phyloP scores from a whole-genome alignment of 495 filamentous ascomycete genomes.

The Hypoxylon cercidicola region DNA sequence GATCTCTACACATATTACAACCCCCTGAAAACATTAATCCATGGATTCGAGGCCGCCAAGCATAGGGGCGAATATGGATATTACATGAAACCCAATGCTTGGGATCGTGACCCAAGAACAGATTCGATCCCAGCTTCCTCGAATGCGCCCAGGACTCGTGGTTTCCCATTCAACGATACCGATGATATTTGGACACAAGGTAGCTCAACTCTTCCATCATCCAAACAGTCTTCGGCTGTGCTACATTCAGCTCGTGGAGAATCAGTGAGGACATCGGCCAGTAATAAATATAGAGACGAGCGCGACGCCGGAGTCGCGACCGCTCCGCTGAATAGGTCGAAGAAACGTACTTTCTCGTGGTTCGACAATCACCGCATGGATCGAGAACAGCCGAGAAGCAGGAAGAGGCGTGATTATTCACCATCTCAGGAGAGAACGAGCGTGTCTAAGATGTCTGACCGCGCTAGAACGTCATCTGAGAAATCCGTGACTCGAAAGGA shows the following conservation, averaged over 20 bases:
- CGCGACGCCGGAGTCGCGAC: no score
- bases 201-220: neutral
- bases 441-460: no score
- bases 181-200: neutral
- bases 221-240: neutral
- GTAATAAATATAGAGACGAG: no score
- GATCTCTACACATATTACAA: conserved; percentile 9
- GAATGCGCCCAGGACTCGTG: neutral
- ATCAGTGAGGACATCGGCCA: neutral
- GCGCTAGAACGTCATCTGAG: no score
- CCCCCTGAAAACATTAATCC: neutral
- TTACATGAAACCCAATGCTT: neutral
- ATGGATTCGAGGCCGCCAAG: neutral
- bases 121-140: no score
- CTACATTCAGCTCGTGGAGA: neutral
- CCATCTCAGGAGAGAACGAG: no score
- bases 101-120: neutral
- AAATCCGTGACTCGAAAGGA: no score
- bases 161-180: neutral
- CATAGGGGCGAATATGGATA: neutral
- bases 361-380: no score
- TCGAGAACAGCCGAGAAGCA: no score
- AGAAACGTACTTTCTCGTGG: no score
- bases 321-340: no score
- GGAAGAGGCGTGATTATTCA: no score